These are phyloP conservation scores for Maudiozyma humilis DNA, from an alignment of 1,139 yeast genomes.

Conservation along the genomic window DNA sequence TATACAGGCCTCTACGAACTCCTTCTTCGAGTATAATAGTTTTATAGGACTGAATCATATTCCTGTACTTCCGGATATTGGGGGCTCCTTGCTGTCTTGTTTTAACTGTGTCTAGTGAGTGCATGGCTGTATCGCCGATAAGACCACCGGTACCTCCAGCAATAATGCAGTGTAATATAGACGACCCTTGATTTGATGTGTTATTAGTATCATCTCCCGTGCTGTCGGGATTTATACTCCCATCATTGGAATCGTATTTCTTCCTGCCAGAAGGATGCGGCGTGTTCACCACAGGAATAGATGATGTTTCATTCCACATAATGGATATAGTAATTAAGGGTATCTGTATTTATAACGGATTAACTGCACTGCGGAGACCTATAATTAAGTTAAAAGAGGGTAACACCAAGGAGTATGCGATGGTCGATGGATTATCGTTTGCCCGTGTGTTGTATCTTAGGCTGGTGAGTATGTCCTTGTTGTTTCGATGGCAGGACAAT, in stretches of 20 bases:
- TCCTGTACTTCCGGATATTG: conserved; percentile 53
- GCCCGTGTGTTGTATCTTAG: too few relatives aligned
- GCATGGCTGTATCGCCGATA: conserved; percentile 89
- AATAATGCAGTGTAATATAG: conserved; percentile 41
- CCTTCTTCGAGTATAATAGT: conserved; percentile 81
- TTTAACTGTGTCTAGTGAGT: conserved; percentile 90
- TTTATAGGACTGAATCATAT: conserved; percentile 59
- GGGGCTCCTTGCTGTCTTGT: conserved; percentile 95
- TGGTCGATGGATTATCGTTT: too few relatives aligned
- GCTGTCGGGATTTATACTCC: conserved; percentile 3
- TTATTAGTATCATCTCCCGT: neutral
- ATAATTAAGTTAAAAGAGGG: too few relatives aligned
- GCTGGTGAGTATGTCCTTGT: too few relatives aligned
- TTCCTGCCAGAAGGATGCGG: conserved; percentile 9
- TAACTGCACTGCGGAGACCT: too few relatives aligned
- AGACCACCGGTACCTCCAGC: conserved; percentile 97
- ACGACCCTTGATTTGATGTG: neutral
- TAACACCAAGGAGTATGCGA: too few relatives aligned
- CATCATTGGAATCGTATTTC: neutral
- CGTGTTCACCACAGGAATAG: conserved; percentile 25
- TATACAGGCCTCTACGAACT: conserved; percentile 70
- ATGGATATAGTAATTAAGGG: neutral
- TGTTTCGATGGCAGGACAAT: too few relatives aligned
- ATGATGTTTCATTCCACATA: conserved; percentile 26
- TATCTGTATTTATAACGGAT: neutral